Evolutionary conservation across 208 protist genomes (phyloP).

Genomic region (Wallacemonas sp.): DNA sequence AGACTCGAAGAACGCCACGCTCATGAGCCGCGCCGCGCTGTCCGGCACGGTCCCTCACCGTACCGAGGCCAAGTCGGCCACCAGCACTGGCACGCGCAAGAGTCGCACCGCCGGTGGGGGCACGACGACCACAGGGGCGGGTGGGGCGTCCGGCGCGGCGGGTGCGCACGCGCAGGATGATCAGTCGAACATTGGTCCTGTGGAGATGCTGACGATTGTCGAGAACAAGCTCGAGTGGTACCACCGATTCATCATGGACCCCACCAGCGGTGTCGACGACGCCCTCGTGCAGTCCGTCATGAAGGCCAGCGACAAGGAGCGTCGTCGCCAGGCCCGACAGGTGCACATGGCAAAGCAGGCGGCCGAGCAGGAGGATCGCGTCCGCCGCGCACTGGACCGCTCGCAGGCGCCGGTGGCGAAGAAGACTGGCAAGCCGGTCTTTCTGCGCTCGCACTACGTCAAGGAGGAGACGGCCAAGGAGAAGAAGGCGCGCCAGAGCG

Average conservation of each 20-base stretch:
- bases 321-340: constrained; percentile 68
- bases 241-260: constrained; percentile 73
- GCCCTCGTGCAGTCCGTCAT: constrained; percentile 70
- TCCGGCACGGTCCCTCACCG: background rate
- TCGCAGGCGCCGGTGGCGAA: constrained; percentile 80
- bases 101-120: background rate
- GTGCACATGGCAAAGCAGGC: constrained; percentile 77
- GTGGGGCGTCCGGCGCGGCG: background rate
- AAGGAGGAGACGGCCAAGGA: constrained; percentile 35
- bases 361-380: constrained; percentile 78
- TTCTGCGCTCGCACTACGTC: constrained; percentile 75
- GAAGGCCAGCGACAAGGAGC: constrained; percentile 88
- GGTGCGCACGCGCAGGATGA: constrained; percentile 17
- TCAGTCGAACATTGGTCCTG: constrained; percentile 77
- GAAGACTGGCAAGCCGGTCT: constrained; percentile 77
- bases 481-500: constrained; percentile 34
- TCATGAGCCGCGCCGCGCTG: background rate
- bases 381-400: constrained; percentile 67
- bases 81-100: background rate
- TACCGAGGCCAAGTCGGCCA: background rate
- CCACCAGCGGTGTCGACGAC: constrained; percentile 67
- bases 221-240: constrained; percentile 93
- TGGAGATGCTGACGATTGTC: constrained; percentile 93
- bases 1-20: constrained; percentile 13
- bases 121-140: background rate